Percentiles rank a stretch among this genome's conserved stretches.
phyloP scores from a whole-genome alignment of 2,329 filamentous ascomycete genomes.

The Phialocephala subalpina region DNA sequence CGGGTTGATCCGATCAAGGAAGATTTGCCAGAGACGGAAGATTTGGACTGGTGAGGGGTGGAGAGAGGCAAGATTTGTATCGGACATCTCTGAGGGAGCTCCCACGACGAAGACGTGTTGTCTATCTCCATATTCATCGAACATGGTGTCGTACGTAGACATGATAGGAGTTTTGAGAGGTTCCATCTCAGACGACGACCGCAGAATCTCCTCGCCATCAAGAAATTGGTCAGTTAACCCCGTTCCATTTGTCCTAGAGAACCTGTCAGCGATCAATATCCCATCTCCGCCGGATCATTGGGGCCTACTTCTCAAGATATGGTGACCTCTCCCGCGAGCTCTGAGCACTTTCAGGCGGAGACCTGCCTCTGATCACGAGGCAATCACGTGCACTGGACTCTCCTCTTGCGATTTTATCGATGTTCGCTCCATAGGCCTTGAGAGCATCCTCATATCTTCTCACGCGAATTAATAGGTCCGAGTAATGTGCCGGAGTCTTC shows the following conservation, averaged over 20 bases:
- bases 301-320: conserved; percentile 6
- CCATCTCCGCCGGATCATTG: too few species aligned
- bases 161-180: not conserved
- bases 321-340: not conserved
- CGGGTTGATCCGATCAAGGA: conserved; percentile 73
- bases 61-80: conserved; percentile 42
- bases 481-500: not conserved
- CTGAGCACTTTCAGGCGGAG: not conserved
- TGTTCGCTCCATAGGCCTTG: not conserved
- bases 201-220: conserved; percentile 6
- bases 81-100: not conserved
- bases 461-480: not conserved
- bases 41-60: conserved; percentile 71
- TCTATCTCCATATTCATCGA: not conserved
- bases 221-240: not conserved
- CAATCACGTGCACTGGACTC: not conserved
- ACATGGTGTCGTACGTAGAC: not conserved
- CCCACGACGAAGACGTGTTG: not conserved
- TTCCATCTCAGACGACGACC: not conserved
- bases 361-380: not conserved
- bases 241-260: not conserved
- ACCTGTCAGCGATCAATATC: not conserved
- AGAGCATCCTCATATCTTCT: not conserved
- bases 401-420: not conserved
- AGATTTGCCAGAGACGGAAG: conserved; percentile 71